Evolutionary conservation across 495 filamentous ascomycete species (phyloP).

Genomic region (Symbiotaphrina buchneri): DNA sequence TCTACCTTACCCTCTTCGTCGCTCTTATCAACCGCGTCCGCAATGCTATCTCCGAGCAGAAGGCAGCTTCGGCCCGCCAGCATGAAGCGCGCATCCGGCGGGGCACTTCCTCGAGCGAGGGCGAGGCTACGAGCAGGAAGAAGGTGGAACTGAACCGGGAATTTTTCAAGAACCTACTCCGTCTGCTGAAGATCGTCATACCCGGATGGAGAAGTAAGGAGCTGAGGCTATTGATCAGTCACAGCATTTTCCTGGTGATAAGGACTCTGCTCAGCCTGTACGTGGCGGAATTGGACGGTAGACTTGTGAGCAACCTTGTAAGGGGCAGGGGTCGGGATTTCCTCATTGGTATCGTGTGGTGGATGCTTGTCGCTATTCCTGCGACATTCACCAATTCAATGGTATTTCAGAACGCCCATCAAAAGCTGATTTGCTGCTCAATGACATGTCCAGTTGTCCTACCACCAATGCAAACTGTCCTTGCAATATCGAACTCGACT

Average conservation of each 20-base stretch:
- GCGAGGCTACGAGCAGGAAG: constrained; percentile 31
- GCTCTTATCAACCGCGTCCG: constrained; percentile 77
- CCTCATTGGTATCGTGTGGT: constrained; percentile 75
- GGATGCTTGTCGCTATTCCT: constrained; percentile 96
- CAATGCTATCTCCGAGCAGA: constrained; percentile 81
- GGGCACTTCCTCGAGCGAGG: constrained; percentile 26
- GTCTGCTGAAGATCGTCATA: constrained; percentile 66
- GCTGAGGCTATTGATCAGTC: constrained; percentile 60
- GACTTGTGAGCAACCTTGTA: constrained; percentile 73
- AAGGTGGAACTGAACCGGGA: constrained; percentile 87
- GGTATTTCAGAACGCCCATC: constrained; percentile 28
- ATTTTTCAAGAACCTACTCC: constrained; percentile 72
- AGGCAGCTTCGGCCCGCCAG: constrained; percentile 57
- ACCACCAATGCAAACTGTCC: constrained; percentile 87
- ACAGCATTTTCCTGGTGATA: constrained; percentile 60
- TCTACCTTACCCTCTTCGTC: constrained; percentile 81
- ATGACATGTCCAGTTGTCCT: constrained; percentile 42
- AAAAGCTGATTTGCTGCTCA: neutral
- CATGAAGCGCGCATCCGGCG: constrained; percentile 33
- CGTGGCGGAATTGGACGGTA: constrained; percentile 87
- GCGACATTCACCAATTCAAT: constrained; percentile 98
- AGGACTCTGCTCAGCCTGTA: constrained; percentile 83
- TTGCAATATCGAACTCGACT: constrained; percentile 80
- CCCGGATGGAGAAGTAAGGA: constrained; percentile 82
- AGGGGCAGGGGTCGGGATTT: constrained; percentile 84